Base-by-base conservation (phyloP, 306 rosid species). In the Neltuma alba region DNA sequence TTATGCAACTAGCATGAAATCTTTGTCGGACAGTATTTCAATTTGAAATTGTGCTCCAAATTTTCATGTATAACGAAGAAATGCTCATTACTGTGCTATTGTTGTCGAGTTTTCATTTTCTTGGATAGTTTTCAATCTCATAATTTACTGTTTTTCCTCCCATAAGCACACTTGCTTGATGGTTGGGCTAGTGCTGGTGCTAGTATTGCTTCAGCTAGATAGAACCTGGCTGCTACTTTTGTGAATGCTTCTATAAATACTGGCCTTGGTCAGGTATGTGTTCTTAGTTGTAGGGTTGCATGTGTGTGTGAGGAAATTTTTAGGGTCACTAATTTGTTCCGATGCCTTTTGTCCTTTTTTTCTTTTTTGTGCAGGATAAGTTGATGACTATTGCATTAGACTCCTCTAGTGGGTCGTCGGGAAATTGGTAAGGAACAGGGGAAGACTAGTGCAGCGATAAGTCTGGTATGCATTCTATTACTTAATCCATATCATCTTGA, bases 131-230 rank as follows among this genome's bases (percentile, higher is more conserved):
- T 60, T 52, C 67, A 34, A 45, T 50, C 58, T 67, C 34, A n/a
- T n/a, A 15, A 64, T 57, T 34, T 45, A 8, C 62, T 21, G 74
- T 66, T 73, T 31, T 79, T 70, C 57, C 81, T 58, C 82, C 72
- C 27, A 38, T 79, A 96, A 98, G 99, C 98, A 57, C 99, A 96
- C 86, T 89, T 96, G 83, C 96, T 93, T 85, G 99, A 96, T 82
- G 98, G 98, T 60, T 94, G 98, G 64, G 98, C 97, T 80, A 96
- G 98, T 87, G 93, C 97, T 47, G 98, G 98, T 79, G 99, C 98
- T 30, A 96, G 97, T 93, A 96, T 96, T 77, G 99, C 93, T 83
- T 96, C 99, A n/a, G 99, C 99, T 44, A 89, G 97, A 81, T 97
- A 96, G 88, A 96, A 96, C 86, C 93, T 96, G 73, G 98, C 99